These are phyloP conservation scores for Orychophragmus violaceus DNA, from an alignment of 345 rosid genomes.

Conservation along the genomic window DNA sequence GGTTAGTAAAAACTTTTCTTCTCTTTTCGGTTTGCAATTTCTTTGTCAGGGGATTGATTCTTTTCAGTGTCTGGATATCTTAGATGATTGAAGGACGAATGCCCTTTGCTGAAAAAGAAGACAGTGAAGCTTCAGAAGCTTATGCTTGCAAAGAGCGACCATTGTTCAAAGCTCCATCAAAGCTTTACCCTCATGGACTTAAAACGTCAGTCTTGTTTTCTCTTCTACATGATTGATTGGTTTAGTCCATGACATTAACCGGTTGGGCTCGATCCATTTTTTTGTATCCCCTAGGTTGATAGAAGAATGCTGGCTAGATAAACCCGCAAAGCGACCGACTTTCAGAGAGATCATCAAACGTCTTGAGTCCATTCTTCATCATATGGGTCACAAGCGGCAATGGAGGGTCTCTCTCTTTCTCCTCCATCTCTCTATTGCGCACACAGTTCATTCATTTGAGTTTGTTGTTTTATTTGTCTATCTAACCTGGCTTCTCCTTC, in stretches of 20 bases:
- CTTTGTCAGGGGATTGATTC: slow-evolving; percentile 8
- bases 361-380: slow-evolving; percentile 50
- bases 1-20: slow-evolving; percentile 33
- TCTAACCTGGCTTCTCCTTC: slow-evolving; percentile 10
- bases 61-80: neutral
- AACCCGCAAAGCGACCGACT: no score
- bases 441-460: no score
- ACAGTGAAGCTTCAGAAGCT: slow-evolving; percentile 60
- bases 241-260: neutral
- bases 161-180: slow-evolving; percentile 63
- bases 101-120: slow-evolving; percentile 63
- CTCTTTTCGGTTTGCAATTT: neutral
- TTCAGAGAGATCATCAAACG: no score
- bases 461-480: no score
- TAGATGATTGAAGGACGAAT: slow-evolving; percentile 85
- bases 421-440: no score
- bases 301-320: no score
- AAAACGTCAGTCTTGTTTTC: no score
- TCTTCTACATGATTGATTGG: slow-evolving; percentile 1
- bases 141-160: slow-evolving; percentile 55
- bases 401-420: no score
- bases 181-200: slow-evolving; percentile 71
- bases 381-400: slow-evolving; percentile 51
- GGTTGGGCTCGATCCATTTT: neutral
- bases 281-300: no score